phyloP scores from a whole-genome alignment of 164 flowering plant genomes.

The Paratinospora sagittata region DNA sequence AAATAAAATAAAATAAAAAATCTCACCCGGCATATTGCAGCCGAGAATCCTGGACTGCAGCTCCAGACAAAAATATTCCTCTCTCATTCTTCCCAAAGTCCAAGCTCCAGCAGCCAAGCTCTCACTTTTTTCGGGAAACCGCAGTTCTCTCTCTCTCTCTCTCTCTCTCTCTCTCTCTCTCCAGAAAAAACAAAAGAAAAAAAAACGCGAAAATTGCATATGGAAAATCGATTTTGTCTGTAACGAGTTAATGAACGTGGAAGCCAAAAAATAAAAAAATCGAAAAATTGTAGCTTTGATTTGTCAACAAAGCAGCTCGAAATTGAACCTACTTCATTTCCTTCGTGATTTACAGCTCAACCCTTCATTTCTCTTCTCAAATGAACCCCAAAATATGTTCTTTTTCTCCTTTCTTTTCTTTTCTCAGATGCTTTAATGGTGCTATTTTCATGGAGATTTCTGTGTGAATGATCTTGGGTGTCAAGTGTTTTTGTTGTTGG shows the following conservation, averaged over 20 bases:
- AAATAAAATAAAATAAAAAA: not conserved
- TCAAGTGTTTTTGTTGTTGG: not conserved
- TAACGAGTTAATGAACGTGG: not conserved
- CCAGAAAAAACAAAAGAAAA: too few relatives aligned
- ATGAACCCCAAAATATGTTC: too few relatives aligned
- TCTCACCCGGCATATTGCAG: not conserved
- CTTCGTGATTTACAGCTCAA: not conserved
- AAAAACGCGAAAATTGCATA: not conserved
- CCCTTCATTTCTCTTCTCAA: not conserved
- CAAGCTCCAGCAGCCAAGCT: not conserved
- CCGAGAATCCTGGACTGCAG: not conserved
- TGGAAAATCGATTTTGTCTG: constrained; percentile 1
- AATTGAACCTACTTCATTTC: not conserved
- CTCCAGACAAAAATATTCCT: not conserved
- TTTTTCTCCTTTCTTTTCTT: not conserved
- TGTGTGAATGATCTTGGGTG: not conserved
- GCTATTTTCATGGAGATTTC: not conserved
- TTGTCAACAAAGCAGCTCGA: constrained; percentile 1
- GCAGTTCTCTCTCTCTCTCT: not conserved
- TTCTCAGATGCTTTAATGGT: not conserved
- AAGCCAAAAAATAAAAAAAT: too few relatives aligned
- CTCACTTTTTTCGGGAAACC: constrained; percentile 1
- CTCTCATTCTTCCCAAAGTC: not conserved
- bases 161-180: not conserved
- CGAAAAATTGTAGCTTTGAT: constrained; percentile 2